Base-by-base conservation (phyloP, 345 rosid genomes). In the Luvunga scandens region DNA sequence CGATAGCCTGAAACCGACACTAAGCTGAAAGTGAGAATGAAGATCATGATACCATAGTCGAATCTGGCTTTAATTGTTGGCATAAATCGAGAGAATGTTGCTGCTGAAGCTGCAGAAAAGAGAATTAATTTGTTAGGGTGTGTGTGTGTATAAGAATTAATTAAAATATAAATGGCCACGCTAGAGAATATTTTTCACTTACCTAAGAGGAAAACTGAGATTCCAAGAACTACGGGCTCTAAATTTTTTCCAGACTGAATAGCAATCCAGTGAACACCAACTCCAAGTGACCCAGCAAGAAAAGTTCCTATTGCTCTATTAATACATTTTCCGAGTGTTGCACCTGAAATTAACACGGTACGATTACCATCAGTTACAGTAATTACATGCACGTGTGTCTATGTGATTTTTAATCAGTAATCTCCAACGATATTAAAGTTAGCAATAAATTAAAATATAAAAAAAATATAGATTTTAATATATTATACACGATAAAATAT, bases 21-120 rank as follows among this genome's bases (percentile, higher is more conserved):
- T 12, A 92, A 83, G 80, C 93, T 92, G 81, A 91, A 94, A 70
- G 98, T 92, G 36, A 94, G 91, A 78, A 94, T 89, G 80, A 92
- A 94, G 79, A 94, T 94, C 86, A 85, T 9, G 9, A 90, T 89
- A 12, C 97, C 98, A 18, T 92, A 94, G 66, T 92, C 98, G 69
- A 90, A 94, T 50, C 88, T 81, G 12, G 94, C 88, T 85, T 90
- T 92, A 18, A 92, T 79, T 0, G 89, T 71, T 31, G 98, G 98
- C 5, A 94, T 86, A 77, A 94, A 92, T 78, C 97, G 86, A 24
- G 94, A 90, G 81, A 90, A 94, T 0, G 97, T 92, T 68, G 94
- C 88, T 71, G 87, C 87, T 1, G 91, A 90, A 77, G 92, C 98
- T 92, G 91, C 79, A 78, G 68, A 18, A 18, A 78, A 57, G 5